Base-by-base conservation (phyloP, 2,329 filamentous ascomycete genomes). In the Apiospora malaysiana region DNA sequence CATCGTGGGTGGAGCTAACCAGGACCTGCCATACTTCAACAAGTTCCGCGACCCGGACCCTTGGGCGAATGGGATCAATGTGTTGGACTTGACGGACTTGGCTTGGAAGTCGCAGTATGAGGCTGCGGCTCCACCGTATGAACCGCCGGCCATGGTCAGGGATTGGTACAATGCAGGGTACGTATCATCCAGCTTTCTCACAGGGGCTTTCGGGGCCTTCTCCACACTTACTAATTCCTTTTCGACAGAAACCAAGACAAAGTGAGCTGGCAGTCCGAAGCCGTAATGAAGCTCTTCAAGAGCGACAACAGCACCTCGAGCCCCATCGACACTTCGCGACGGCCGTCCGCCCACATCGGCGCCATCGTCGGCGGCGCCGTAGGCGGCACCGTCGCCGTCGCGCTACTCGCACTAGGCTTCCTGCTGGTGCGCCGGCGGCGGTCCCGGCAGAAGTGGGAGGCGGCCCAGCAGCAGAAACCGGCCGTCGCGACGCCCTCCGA, bases 151-250 rank as follows among this genome's bases (percentile, higher is more conserved):
- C 21, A 46, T 66, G 42, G 40, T 71, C 4, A 70, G 18, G 9
- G 42, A 51, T 6, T 71, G 70, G 70, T 71, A 71, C 18, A 68
- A 59, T n/a, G 59, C 56, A n/a, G 70, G 70, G 70, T 71, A 70
- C 2, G 68, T 63, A 1, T 21, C 21, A 18, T 32, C 6, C 32
- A 32, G 6, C 32, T 4, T 32, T 6, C 6, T 32, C 32, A 32
- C 6, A n/a, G n/a, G n/a, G 32, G 32, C 32, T 3, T 32, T 32
- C 32, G 32, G 6, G 32, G 32, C 42, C 16, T 14, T 16, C 16
- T 42, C 0, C 37, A 10, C 18, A 12, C 21, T 49, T 4, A 45
- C 56, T 59, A 10, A 46, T n/a, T 21, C 25, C 5, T 18, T 18
- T 6, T 6, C 12, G 4, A 27, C 8, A 70, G 68, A 18, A 46